Evolutionary conservation across 2,329 filamentous ascomycete species (phyloP).

Genomic region (Penicillium sp.): DNA sequence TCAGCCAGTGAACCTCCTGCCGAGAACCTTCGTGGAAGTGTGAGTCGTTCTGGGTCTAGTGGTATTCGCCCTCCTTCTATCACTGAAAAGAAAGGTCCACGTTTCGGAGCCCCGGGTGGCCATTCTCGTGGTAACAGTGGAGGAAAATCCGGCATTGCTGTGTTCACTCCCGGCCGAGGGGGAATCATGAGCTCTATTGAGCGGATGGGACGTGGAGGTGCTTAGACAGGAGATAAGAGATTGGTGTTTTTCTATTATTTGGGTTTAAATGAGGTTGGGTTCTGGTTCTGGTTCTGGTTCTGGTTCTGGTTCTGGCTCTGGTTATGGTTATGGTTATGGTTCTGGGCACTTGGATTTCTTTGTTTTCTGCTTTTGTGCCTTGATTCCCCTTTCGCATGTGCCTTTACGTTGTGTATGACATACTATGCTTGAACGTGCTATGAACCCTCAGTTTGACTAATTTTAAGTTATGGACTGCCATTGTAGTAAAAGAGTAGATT

Average conservation of each 20-base stretch:
- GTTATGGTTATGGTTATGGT: neutral
- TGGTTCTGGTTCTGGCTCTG: neutral
- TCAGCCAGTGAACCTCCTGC: constrained; percentile 13
- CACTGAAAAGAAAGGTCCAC: constrained; percentile 32
- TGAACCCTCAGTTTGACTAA: neutral
- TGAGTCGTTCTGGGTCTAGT: constrained; percentile 30
- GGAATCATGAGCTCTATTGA: constrained; percentile 85
- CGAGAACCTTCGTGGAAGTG: constrained; percentile 25
- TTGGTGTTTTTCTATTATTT: neutral
- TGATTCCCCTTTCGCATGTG: constrained; percentile 16
- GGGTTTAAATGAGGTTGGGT: neutral
- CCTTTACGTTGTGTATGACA: constrained; percentile 10
- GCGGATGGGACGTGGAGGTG: constrained; percentile 68
- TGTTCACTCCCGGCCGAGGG: constrained; percentile 55
- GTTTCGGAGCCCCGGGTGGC: constrained; percentile 31
- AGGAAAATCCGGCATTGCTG: constrained; percentile 38
- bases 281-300: neutral
- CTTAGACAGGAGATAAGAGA: constrained; percentile 9
- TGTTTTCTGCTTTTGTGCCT: neutral
- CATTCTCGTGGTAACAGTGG: constrained; percentile 39
- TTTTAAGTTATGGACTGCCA: neutral
- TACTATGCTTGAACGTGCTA: constrained; percentile 13
- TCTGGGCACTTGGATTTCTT: neutral
- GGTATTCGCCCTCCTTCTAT: constrained; percentile 34
- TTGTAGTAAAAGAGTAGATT: neutral